A percentile compares a stretch with the other conserved stretches of the same genome.
phyloP scores from a whole-genome alignment of 2,329 filamentous ascomycete genomes.

The Fusarium mangiferae region DNA sequence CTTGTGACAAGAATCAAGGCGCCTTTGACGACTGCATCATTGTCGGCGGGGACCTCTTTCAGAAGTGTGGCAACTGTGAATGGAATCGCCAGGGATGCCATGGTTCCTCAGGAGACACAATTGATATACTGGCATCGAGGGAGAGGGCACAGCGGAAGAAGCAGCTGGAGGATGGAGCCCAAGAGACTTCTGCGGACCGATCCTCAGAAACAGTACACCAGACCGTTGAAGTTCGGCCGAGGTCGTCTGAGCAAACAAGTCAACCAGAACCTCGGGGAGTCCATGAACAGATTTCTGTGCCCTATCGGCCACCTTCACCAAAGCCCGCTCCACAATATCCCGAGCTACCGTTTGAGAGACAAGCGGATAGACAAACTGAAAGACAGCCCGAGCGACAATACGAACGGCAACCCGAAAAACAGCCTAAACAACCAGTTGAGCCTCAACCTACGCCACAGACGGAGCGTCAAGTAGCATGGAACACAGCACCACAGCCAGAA shows the following conservation, averaged over 20 bases:
- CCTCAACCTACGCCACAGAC: background rate
- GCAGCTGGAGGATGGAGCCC: background rate
- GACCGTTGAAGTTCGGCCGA: constrained; percentile 17
- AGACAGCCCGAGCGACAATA: background rate
- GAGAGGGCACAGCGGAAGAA: constrained; percentile 27
- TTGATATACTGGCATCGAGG: constrained; percentile 33
- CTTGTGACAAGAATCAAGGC: constrained; percentile 56
- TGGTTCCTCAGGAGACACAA: constrained; percentile 41
- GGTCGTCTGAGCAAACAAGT: background rate
- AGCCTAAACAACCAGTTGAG: background rate
- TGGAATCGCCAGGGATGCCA: constrained; percentile 57
- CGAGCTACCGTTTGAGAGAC: background rate
- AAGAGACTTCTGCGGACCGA: background rate
- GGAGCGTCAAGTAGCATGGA: background rate
- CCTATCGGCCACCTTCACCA: constrained; percentile 16
- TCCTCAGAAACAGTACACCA: constrained; percentile 13
- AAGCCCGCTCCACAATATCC: background rate
- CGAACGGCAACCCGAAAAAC: background rate
- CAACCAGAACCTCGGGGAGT: background rate
- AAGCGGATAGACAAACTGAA: background rate
- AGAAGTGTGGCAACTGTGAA: constrained; percentile 62
- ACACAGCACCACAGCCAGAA: background rate
- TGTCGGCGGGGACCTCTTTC: constrained; percentile 54
- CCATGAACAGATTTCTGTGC: constrained; percentile 12
- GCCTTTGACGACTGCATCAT: constrained; percentile 59